Evolutionary conservation across 192 early-diverging fungal genomes (phyloP).

Genomic region (Chytriomyces hyalinus): DNA sequence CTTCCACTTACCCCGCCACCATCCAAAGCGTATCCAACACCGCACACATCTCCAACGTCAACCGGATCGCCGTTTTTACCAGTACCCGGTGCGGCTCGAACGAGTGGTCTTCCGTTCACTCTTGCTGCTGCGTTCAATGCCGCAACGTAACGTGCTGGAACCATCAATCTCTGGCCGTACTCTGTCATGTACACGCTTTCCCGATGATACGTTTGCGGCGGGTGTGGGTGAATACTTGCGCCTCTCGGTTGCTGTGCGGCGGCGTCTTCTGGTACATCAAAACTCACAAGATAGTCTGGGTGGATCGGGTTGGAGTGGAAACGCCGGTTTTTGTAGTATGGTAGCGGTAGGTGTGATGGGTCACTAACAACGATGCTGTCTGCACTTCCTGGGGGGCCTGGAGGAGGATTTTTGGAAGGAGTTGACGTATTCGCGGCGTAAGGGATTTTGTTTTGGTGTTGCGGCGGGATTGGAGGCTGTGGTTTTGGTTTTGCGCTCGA

Average conservation of each 20-base stretch:
- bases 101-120: slow-evolving; percentile 30
- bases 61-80: background rate
- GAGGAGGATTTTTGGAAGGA: slow-evolving; percentile 14
- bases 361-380: slow-evolving; percentile 22
- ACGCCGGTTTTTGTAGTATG: slow-evolving; percentile 15
- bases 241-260: background rate
- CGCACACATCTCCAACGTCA: background rate
- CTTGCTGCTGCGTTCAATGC: slow-evolving; percentile 31
- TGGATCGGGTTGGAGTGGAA: slow-evolving; percentile 33
- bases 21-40: background rate
- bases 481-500: background rate
- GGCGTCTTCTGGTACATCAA: slow-evolving; percentile 8
- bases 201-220: slow-evolving; percentile 19
- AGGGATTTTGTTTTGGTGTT: slow-evolving; percentile 22
- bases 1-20: background rate
- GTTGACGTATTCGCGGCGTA: background rate
- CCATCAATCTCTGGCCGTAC: slow-evolving; percentile 10
- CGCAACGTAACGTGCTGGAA: slow-evolving; percentile 32
- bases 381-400: slow-evolving; percentile 19
- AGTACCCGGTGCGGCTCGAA: background rate
- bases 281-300: slow-evolving; percentile 25
- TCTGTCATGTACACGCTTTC: slow-evolving; percentile 34
- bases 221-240: background rate
- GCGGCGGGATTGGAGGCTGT: background rate
- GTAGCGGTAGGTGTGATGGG: slow-evolving; percentile 22